phyloP scores from a whole-genome alignment of 176 grass and related monocot species.

The Themeda triandra region DNA sequence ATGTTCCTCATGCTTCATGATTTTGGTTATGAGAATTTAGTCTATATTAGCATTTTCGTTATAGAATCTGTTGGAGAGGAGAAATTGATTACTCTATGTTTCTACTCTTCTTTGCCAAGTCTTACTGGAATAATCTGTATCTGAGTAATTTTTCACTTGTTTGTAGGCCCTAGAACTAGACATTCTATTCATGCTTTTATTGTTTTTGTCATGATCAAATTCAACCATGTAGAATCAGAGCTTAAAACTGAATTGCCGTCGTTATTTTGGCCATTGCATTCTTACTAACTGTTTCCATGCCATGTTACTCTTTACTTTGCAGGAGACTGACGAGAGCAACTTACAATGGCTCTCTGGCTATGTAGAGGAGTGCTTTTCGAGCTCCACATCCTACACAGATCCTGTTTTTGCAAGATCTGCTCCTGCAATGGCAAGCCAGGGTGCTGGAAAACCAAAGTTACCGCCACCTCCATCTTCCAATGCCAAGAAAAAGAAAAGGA shows the following conservation, averaged over 20 bases:
- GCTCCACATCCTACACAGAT: slow-evolving; percentile 30
- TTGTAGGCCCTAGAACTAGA: not conserved
- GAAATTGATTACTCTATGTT: not conserved
- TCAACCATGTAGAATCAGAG: not conserved
- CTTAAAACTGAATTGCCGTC: not conserved
- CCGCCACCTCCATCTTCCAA: slow-evolving; percentile 20
- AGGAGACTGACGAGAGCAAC: slow-evolving; percentile 68
- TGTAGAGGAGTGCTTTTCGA: slow-evolving; percentile 78
- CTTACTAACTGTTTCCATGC: slow-evolving; percentile 20
- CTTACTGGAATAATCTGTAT: not conserved
- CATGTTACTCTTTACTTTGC: slow-evolving; percentile 30
- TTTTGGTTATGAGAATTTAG: not conserved
- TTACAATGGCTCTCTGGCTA: slow-evolving; percentile 81
- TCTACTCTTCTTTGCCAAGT: not conserved
- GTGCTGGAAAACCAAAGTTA: slow-evolving; percentile 14
- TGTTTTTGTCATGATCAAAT: not conserved
- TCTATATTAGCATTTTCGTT: not conserved
- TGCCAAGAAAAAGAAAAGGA: slow-evolving; percentile 46
- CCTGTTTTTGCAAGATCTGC: slow-evolving; percentile 23
- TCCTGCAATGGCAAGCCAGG: slow-evolving; percentile 16
- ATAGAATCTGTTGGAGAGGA: not conserved
- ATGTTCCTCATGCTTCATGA: not conserved
- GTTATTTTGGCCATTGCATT: not conserved
- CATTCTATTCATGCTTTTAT: not conserved
- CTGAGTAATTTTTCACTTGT: not conserved